Conservation (phyloP, 176 grass and related monocot genomes). For the maize (Zea mays) region DNA sequence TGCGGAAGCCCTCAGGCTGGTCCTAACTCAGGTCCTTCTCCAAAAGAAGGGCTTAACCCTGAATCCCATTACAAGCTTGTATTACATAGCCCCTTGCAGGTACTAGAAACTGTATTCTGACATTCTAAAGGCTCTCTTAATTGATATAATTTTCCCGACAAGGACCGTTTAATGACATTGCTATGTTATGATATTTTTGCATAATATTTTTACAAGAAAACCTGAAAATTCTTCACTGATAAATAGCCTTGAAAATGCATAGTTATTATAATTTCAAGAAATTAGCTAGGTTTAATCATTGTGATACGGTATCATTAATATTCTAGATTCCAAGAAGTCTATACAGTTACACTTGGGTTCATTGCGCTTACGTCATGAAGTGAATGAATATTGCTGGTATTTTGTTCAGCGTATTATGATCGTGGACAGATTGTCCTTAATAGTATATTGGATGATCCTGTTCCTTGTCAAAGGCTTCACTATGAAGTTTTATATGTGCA, state of each 20-base stretch:
- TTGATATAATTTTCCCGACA: conserved; percentile 29
- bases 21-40: conserved; percentile 96
- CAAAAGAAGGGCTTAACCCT: conserved; percentile 98
- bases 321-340: background rate
- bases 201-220: conserved; percentile 1
- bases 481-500: conserved; percentile 17
- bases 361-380: background rate
- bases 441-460: conserved; percentile 19
- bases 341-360: conserved; percentile 2
- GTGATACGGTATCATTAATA: background rate
- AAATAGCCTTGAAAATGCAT: conserved; percentile 15
- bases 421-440: background rate
- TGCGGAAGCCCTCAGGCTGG: conserved; percentile 93
- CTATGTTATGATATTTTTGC: background rate
- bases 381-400: conserved; percentile 12
- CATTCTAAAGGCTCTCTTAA: conserved; percentile 27
- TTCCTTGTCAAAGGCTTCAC: conserved; percentile 16
- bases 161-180: conserved; percentile 3
- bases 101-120: conserved; percentile 46
- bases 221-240: conserved; percentile 17
- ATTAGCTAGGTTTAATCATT: background rate
- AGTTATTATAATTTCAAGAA: conserved; percentile 5
- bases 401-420: background rate
- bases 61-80: conserved; percentile 97
- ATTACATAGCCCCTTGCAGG: conserved; percentile 99